Evolutionary conservation across 2,329 filamentous ascomycete species (phyloP).

Genomic region (Alternaria sp.): DNA sequence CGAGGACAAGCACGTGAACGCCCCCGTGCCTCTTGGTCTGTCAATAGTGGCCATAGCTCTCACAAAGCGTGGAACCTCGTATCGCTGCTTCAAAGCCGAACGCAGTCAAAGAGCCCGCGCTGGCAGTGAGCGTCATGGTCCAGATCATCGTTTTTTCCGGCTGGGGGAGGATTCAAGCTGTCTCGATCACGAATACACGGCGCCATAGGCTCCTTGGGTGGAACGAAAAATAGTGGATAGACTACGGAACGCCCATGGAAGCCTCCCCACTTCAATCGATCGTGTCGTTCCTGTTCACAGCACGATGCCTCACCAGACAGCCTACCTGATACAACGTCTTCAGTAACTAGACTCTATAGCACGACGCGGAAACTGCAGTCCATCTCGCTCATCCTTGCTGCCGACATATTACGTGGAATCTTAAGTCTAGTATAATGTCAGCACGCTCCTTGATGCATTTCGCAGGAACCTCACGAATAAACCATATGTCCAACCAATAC

Average conservation of each 20-base stretch:
- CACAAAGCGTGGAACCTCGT: background rate
- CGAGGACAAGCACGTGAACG: background rate
- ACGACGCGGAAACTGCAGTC: constrained; percentile 12
- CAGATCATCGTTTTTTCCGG: background rate
- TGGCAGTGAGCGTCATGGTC: background rate
- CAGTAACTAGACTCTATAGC: background rate
- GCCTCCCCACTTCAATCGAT: background rate
- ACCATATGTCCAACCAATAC: constrained; percentile 20
- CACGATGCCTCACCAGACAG: background rate
- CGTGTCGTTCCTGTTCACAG: background rate
- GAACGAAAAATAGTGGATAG: background rate
- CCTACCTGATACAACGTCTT: background rate
- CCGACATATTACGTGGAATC: constrained; percentile 15
- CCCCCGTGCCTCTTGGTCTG: background rate
- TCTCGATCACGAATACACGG: background rate
- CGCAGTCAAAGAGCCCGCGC: background rate
- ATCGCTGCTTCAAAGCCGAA: background rate
- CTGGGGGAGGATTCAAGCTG: background rate
- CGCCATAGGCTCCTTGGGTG: background rate
- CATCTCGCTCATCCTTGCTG: constrained; percentile 10
- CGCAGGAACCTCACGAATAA: constrained; percentile 3
- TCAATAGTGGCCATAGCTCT: background rate
- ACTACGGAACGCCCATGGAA: background rate
- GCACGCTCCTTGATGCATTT: background rate
- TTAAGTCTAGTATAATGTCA: constrained; percentile 5